Base-by-base conservation (phyloP, 805 yeast genomes). In the Sugiyamaella chiloensis region DNA sequence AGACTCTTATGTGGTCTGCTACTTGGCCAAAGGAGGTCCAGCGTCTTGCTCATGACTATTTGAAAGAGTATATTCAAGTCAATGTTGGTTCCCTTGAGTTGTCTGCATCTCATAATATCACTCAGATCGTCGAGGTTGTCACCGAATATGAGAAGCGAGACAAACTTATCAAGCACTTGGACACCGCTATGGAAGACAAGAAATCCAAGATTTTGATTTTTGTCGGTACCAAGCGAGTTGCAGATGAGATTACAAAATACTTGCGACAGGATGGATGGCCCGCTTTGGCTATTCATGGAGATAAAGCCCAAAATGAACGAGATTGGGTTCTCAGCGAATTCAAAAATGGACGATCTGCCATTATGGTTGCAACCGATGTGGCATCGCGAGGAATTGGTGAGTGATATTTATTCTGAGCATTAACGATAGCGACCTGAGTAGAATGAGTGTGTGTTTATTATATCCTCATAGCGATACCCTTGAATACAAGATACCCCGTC, bases 381-480 rank as follows among this genome's bases (percentile, higher is more conserved):
- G 99, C 99, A 55, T 96, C 99, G 58, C 87, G 99, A 80, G 99
- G 99, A 82, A 89, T 93, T 75, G 97, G 96, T 88, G 87, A 72
- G 96, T 87, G 69, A 66, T 52, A 37, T 37, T 32, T 34, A 11
- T 32, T 35, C 42, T 42, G 34, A n/a, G n/a, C n/a, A 29, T 29
- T 34, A 34, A 34, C 37, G 19, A 21, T 21, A 34, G 37, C 37
- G 37, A 34, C 20, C 12, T 14, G 37, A 16, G 37, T 21, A 34
- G 19, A 19, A 16, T 34, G 37, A 42, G 40, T 35, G 44, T 41
- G 35, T 36, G 37, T 45, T 42, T 42, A 36, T 40, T 40, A 40
- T 44, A 14, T 14, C 16, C 14, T 34, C 12, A 34, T 34, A 34
- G 11, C 11, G 29, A 26, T 34, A 34, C 37, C 37, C 37, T 34